These are phyloP conservation scores for Aspergillus clavatus DNA, from an alignment of 2,329 filamentous ascomycete species.

Conservation along the genomic window DNA sequence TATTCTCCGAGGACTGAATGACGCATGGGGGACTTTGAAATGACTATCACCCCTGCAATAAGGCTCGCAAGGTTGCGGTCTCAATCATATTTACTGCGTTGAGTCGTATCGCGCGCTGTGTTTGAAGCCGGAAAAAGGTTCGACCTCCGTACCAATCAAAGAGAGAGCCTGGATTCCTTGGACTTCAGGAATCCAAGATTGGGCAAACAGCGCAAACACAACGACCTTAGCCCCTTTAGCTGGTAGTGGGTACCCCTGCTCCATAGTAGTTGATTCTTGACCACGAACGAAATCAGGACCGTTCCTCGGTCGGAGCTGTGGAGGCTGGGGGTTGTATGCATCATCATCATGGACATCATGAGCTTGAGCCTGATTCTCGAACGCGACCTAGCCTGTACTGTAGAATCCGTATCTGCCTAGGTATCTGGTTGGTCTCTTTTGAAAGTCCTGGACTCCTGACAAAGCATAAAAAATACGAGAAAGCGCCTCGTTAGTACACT, in stretches of 20 bases:
- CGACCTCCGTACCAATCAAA: not conserved
- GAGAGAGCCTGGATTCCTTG: not conserved
- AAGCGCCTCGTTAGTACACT: not conserved
- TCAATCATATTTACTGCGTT: too few relatives aligned
- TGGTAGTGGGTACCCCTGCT: too few relatives aligned
- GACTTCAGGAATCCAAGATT: not conserved
- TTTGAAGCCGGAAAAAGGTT: not conserved
- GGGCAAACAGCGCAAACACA: not conserved
- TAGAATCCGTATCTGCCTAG: too few relatives aligned
- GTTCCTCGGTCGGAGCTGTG: constrained; percentile 12
- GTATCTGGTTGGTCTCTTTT: too few relatives aligned
- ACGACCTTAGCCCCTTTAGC: too few relatives aligned
- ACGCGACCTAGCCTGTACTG: too few relatives aligned
- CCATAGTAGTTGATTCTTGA: too few relatives aligned
- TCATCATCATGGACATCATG: constrained; percentile 19
- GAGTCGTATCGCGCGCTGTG: not conserved
- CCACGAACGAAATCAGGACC: constrained; percentile 3
- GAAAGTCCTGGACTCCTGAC: not conserved
- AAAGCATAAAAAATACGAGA: not conserved
- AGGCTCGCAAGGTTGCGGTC: too few relatives aligned
- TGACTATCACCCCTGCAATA: too few relatives aligned
- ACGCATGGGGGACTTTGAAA: too few relatives aligned
- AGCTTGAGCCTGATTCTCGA: not conserved
- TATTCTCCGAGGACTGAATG: not conserved
- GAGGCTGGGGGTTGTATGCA: constrained; percentile 7